Conservation (phyloP, 805 yeast genomes). For the Myxozyma neotropica region DNA sequence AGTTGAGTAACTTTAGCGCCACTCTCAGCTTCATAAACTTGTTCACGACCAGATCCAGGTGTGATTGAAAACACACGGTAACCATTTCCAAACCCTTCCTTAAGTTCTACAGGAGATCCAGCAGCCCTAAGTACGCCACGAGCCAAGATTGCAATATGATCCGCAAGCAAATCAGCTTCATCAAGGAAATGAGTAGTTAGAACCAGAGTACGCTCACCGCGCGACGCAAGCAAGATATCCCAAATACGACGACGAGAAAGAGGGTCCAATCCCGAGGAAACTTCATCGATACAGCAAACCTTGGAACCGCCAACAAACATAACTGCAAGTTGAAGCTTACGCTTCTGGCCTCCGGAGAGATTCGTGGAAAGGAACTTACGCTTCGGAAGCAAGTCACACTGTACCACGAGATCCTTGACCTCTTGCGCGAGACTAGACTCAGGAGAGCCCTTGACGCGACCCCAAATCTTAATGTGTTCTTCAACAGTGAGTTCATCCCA, state of each 20-base stretch:
- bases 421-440: constrained; percentile 24
- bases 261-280: constrained; percentile 46
- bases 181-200: constrained; percentile 45
- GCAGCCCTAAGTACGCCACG: constrained; percentile 41
- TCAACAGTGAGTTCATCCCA: constrained; percentile 44
- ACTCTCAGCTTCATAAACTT: constrained; percentile 32
- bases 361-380: constrained; percentile 33
- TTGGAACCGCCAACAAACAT: constrained; percentile 44
- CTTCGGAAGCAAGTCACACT: constrained; percentile 41
- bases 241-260: constrained; percentile 43
- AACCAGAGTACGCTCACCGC: constrained; percentile 40
- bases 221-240: constrained; percentile 42
- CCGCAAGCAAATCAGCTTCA: constrained; percentile 45
- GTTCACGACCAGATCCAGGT: constrained; percentile 39
- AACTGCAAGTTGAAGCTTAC: constrained; percentile 44
- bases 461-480: constrained; percentile 43
- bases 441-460: constrained; percentile 40
- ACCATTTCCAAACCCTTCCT: constrained; percentile 43
- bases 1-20: constrained; percentile 38
- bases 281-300: constrained; percentile 45
- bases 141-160: constrained; percentile 42
- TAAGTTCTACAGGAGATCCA: constrained; percentile 43
- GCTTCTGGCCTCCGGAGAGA: constrained; percentile 45
- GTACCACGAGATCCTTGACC: constrained; percentile 34
- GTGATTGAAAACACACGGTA: constrained; percentile 38